Evolutionary conservation across 2,329 filamentous ascomycete genomes (phyloP), one percentile per base, ranked within the genome.

Genomic region (Epichloe uncinata): DNA sequence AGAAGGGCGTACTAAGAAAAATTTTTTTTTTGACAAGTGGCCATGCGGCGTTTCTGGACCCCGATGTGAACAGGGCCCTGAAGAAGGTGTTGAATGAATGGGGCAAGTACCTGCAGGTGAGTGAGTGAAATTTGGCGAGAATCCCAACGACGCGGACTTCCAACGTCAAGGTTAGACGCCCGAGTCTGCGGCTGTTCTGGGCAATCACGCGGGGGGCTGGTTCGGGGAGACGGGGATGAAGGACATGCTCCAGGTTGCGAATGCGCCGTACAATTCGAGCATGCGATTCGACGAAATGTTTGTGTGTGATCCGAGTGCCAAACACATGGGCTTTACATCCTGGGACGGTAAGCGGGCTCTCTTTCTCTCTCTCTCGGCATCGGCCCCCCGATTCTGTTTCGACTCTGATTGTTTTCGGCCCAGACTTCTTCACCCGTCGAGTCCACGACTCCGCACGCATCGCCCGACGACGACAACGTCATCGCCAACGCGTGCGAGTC

Each of bases 401-500:
- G 20, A 20, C 3, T n/a, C 15, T n/a, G 2, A 11, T n/a, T 4
- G 5, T 37, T n/a, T n/a, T n/a, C 22, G 6, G 22, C 1, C 56
- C 26, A 67, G 66, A 78, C 58, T 87, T 85, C 66, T 86, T 87
- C 66, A 84, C 79, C 0, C 73, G 83, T 5, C 50, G 68, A 5
- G 72, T 85, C 49, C 70, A 65, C 8, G 70, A 76, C 20, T 52
- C 65, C 0, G 70, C 77, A 2, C 74, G 83, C 0, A 0, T 67
- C 63, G 0, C 76, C 78, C 0, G 70, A 78, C 0, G 73, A 85
- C 51, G 62, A 73, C 56, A 58, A 54, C 11, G 62, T 75, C 51
- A 75, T 87, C 49, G 73, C 69, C 46, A 85, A 84, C 60, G 73
- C 77, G 0, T 86, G 82, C 64, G 82, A 87, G 60, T 81, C 77